Base-by-base conservation (phyloP, 805 yeast genomes). In the Millerozyma miso region DNA sequence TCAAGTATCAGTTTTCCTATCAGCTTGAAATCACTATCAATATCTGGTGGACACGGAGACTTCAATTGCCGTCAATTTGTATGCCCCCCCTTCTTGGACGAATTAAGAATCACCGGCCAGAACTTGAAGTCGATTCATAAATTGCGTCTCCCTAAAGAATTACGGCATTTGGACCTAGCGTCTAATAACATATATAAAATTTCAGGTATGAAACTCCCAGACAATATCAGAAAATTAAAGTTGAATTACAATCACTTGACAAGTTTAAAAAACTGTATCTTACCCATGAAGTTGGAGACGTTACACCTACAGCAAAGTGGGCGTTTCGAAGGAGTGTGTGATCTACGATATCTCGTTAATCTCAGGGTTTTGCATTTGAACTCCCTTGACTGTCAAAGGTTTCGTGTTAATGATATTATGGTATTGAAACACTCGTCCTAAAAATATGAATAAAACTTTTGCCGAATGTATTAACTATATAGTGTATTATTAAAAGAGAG, bases 11-110 rank as follows among this genome's bases (percentile, higher is more conserved):
- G 15, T 2, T 37, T 23, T 16, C 39, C 39, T 8, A 26, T 6
- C 13, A 37, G 17, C 15, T 26, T 37, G 31, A 5, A 20, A 6
- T 14, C 33, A 18, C 26, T 37, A 16, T 12, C 18, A 5, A 12
- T 37, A 3, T 18, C 14, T n/a, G 39, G 39, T 4, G 39, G 39
- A n/a, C 14, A 18, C 5, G 39, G 39, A 5, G 14, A 13, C 4
- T 37, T 37, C 26, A 26, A 37, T 10, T 37, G 39, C 31, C 32
- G 23, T 13, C 19, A 37, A 4, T 26, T 37, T 16, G 15, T n/a
- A 37, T 37, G 39, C 19, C 39, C 39, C 13, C 33, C 17, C 5
- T 7, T 12, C 2, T 37, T 37, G 33, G n/a, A n/a, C n/a, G 23
- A 14, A 15, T 37, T 37, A 33, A 37, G 13, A 12, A 37, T 37